Evolutionary conservation across 495 filamentous ascomycete genomes (phyloP), one percentile per base, ranked within the genome.

Genomic region (Podospora anserina): DNA sequence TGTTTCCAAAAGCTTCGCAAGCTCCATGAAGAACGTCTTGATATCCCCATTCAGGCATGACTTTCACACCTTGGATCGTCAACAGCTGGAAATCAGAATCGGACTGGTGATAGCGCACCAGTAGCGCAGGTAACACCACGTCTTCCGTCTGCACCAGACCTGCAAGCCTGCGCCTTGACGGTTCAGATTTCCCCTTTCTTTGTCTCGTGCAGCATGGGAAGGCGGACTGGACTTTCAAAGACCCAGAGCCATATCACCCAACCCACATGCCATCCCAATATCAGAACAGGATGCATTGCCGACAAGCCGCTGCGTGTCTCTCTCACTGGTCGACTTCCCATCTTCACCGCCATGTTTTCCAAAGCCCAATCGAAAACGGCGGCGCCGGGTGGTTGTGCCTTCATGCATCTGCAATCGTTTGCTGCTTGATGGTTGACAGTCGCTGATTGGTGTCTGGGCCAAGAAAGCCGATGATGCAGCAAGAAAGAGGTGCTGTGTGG

Each of bases 401-500:
- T 49, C 39, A 49, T 49, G 39, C 39, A 49, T 49, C 39, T 49
- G 39, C 39, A 56, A 56, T 55, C 49, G 58, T 30, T 30, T 63
- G 64, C 67, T 63, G 67, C 32, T 49, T 18, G 39, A 11, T 39
- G 3, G 39, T 49, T 49, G 39, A 49, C 39, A 18, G 39, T 16
- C 13, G 9, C 39, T 49, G 39, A 49, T 49, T 49, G 39, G 39
- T 32, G 6, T 49, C 39, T 39, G 39, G 61, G 61, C 61, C 39
- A 63, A 28, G 26, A 63, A 39, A 32, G 27, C 28, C 61, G 28
- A 63, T 28, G 28, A 39, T 26, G 13, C 23, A 58, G n/a, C 11
- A 20, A 58, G 39, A 63, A 63, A 11, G 44, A 20, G 19, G 15
- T 61, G 39, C 39, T 44, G 54, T 70, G 55, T 28, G 64, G n/a